A percentile compares a stretch with the other conserved stretches of the same genome.
phyloP scores from a whole-genome alignment of 106 monocot species.

The Apostasia ramifera region DNA sequence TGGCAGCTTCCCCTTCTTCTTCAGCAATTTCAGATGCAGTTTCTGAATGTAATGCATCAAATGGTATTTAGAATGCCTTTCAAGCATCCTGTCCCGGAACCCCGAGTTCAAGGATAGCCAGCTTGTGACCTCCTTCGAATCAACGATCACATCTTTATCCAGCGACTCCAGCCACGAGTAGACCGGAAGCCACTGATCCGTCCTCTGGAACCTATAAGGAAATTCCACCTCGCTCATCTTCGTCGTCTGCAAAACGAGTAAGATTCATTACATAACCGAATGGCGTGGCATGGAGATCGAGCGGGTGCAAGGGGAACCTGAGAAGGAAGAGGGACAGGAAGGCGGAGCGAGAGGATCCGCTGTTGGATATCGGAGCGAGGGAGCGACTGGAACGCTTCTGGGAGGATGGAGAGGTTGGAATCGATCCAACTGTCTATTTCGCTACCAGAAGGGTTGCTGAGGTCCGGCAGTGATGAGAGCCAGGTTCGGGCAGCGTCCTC shows the following conservation, averaged over 20 bases:
- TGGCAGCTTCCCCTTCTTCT: constrained; percentile 60
- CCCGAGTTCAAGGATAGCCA: constrained; percentile 49
- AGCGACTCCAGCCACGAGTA: constrained; percentile 68
- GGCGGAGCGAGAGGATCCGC: constrained; percentile 23
- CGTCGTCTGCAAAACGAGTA: not conserved
- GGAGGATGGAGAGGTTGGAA: constrained; percentile 11
- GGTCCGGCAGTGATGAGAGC: constrained; percentile 28
- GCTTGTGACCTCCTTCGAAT: constrained; percentile 39
- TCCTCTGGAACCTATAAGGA: constrained; percentile 60
- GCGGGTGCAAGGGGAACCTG: constrained; percentile 6
- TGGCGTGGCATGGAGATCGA: no score
- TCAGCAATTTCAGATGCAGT: constrained; percentile 67
- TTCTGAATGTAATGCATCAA: constrained; percentile 73
- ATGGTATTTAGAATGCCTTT: constrained; percentile 63
- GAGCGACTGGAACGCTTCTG: constrained; percentile 20
- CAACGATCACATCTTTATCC: constrained; percentile 46
- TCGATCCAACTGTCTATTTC: constrained; percentile 38
- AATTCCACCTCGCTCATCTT: constrained; percentile 17
- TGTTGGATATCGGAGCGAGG: constrained; percentile 25
- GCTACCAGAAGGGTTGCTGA: not conserved
- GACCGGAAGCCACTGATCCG: constrained; percentile 65
- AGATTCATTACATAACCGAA: not conserved
- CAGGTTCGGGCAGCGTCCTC: constrained; percentile 18
- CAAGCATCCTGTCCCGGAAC: constrained; percentile 37
- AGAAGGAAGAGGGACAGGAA: not conserved